phyloP scores from a whole-genome alignment of 345 rosid species.

The Aquilaria yunnanensis region DNA sequence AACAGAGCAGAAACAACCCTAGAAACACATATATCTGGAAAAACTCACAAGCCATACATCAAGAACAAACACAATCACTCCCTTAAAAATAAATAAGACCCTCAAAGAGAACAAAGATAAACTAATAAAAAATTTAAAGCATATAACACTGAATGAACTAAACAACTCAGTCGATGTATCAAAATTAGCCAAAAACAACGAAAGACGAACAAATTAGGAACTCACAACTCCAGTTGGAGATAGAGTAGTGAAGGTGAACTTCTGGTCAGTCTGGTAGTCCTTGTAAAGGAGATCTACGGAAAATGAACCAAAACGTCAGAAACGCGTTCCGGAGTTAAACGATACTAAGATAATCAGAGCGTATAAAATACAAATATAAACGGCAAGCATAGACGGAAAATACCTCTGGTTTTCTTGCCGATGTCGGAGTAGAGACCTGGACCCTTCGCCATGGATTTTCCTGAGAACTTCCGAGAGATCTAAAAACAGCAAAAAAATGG shows the following conservation, averaged over 20 bases:
- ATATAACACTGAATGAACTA: neutral
- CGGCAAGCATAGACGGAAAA: neutral
- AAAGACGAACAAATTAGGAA: constrained; percentile 3
- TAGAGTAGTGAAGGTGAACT: constrained; percentile 74
- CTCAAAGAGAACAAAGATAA: neutral
- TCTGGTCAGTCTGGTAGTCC: constrained; percentile 92
- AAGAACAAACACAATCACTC: neutral
- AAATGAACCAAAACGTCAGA: neutral
- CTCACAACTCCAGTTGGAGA: constrained; percentile 86
- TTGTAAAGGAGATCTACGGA: constrained; percentile 73
- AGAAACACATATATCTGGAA: neutral
- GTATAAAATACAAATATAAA: too few relatives aligned
- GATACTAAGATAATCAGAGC: neutral
- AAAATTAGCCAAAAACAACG: neutral
- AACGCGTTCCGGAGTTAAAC: neutral
- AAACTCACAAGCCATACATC: neutral
- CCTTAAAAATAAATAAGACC: neutral
- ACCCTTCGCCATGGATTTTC: constrained; percentile 64
- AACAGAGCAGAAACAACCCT: neutral
- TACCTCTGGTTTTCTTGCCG: constrained; percentile 92
- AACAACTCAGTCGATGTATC: neutral
- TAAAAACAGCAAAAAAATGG: neutral
- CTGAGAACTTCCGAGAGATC: neutral
- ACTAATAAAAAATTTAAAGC: neutral
- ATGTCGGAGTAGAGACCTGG: constrained; percentile 93